Base-by-base conservation (phyloP, 768 basidiomycete species). In the Boletus rubropictus region DNA sequence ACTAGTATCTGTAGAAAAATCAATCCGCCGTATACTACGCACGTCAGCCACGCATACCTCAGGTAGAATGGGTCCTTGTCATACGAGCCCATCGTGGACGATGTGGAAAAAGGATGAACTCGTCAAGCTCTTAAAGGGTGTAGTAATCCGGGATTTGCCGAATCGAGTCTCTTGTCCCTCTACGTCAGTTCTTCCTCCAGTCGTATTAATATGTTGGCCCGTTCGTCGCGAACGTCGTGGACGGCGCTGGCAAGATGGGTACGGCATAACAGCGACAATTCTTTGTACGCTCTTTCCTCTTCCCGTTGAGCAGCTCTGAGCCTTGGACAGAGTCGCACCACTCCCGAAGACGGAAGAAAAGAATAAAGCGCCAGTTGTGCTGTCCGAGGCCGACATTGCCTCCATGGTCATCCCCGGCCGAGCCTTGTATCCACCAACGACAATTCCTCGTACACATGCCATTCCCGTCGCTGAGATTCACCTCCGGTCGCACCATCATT, bases 51-150 rank as follows among this genome's bases (percentile, higher is more conserved):
- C 28, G 60, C 74, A 17, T 66, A 84, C 86, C 86, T 78, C 52
- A 89, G 73, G 66, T 89, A 89, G 67, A 89, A 89, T 2, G 86
- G 86, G 59, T 89, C 86, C 54, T 76, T 83, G 52, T 86, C 84
- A 15, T 67, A 46, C 21, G 56, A 54, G 42, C 52, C 49, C 55
- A 65, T 65, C 40, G 53, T 53, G 47, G 55, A 33, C 11, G 42
- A 28, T 40, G 57, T 59, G 38, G 40, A 58, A 57, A 25, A 41
- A 47, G 11, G 37, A 27, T 35, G 29, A 44, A 41, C 9, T 15
- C 12, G n/a, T n/a, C n/a, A n/a, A n/a, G n/a, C n/a, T n/a, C n/a
- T n/a, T n/a, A n/a, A n/a, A n/a, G n/a, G n/a, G n/a, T n/a, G n/a
- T n/a, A 18, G 17, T 14, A 44, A 47, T 49, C 46, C 59, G 58